Conservation (phyloP, 1,139 yeast species). For the Magnusiomyces fungicola region DNA sequence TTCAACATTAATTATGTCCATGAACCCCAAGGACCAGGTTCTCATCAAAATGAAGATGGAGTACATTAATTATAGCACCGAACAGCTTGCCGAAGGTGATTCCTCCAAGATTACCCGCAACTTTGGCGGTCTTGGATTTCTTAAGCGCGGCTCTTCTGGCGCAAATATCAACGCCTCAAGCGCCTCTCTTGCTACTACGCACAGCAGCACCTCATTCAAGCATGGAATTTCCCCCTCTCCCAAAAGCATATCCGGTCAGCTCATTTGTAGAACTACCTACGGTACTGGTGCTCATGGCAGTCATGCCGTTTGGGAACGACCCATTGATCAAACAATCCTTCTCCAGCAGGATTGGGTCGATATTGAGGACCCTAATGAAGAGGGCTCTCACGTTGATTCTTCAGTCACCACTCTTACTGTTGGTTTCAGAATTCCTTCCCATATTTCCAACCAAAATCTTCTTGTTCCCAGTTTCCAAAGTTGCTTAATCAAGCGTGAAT, state of each 20-base stretch:
- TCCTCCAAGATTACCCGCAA: no score
- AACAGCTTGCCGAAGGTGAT: no score
- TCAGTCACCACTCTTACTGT: background rate
- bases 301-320: background rate
- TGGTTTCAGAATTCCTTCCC: background rate
- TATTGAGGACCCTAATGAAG: background rate
- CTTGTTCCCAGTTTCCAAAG: slow-evolving; percentile 1
- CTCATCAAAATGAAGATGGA: no score
- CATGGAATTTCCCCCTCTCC: background rate
- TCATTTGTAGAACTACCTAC: background rate
- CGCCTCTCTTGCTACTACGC: no score
- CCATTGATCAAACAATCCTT: background rate
- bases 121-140: no score
- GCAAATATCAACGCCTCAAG: no score
- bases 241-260: background rate
- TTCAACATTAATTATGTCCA: no score
- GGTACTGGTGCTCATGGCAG: background rate
- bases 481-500: slow-evolving; percentile 1
- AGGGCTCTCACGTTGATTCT: background rate
- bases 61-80: no score
- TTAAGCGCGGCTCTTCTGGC: no score
- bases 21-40: no score
- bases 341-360: background rate
- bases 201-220: no score
- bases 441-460: background rate